Evolutionary conservation across 345 rosid species (phyloP), one percentile per base, ranked within the genome.

Genomic region (Lagerstroemia speciosa): DNA sequence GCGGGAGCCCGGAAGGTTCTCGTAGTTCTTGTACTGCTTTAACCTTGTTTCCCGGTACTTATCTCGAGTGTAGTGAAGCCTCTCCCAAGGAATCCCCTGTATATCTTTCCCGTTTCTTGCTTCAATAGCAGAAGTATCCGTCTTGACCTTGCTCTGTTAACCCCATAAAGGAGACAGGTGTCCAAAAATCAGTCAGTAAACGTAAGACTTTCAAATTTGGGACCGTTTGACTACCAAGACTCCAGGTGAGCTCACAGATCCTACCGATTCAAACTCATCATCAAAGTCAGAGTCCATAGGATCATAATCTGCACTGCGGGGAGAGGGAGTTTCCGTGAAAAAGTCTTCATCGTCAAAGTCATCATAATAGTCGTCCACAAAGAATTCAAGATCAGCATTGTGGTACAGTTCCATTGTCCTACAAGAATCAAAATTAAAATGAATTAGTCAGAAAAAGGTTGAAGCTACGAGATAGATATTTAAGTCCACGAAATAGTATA

Each of bases 11-110:
- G 84, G 73, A 63, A 91, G 86, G 64, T 73, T 84, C 84, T 86
- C 91, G 26, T 83, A 91, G 72, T 93, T 91, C 83, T 78, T 89
- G 75, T 87, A 91, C 73, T 87, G 87, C 73, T 70, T 84, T 74
- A 91, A 76, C 64, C 94, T 83, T 24, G 76, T 81, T 79, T 81
- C 82, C 26, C 97, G 91, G 72, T 91, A 93, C 63, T 71, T 58
- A 24, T 86, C 91, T 75, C 98, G 81, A 5, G 85, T 82, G 75
- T 78, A 86, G 67, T 86, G 88, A 32, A 93, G 79, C 81, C 85
- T 91, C 78, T 85, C 96, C 97, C 98, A 93, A 20, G 96, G 91
- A 26, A 91, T 93, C 17, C 97, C 98, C 70, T 91, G 97, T 20
- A 91, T 87, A 71, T 93, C 97, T 79, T 89, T 86, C 10, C 98